phyloP scores from a whole-genome alignment of 2,329 filamentous ascomycete genomes.

The Ceratocystis variospora region DNA sequence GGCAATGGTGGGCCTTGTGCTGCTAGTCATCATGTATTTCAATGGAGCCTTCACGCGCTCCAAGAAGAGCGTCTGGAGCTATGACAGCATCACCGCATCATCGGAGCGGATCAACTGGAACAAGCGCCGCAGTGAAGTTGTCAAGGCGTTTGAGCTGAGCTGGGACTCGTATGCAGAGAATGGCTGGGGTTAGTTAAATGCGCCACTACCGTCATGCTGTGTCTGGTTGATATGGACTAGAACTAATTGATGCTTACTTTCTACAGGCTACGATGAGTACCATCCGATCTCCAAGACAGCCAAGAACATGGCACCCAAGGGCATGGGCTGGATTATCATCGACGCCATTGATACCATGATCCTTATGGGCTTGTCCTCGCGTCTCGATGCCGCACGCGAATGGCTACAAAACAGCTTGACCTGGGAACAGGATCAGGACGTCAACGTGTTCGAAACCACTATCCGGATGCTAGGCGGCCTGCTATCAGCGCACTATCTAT shows the following conservation, averaged over 20 bases:
- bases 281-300: constrained; percentile 69
- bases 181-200: constrained; percentile 66
- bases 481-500: constrained; percentile 88
- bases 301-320: constrained; percentile 71
- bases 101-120: constrained; percentile 53
- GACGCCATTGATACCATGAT: constrained; percentile 95
- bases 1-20: constrained; percentile 37
- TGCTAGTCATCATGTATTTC: constrained; percentile 51
- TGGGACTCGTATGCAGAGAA: constrained; percentile 89
- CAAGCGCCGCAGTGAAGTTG: constrained; percentile 63
- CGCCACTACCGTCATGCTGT: neutral
- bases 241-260: constrained; percentile 21
- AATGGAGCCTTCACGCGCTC: constrained; percentile 44
- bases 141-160: constrained; percentile 78
- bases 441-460: constrained; percentile 95
- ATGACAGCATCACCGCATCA: constrained; percentile 36
- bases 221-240: too few relatives aligned
- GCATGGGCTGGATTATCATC: constrained; percentile 95
- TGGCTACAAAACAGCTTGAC: constrained; percentile 73
- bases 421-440: constrained; percentile 87
- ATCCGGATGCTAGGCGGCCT: constrained; percentile 94
- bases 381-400: constrained; percentile 69
- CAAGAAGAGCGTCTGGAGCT: constrained; percentile 38
- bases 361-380: constrained; percentile 88
- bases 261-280: constrained; percentile 66